Percentiles rank a stretch among this genome's conserved stretches.
Conservation (phyloP, 139 green algal species). For the Volvox africanus region DNA sequence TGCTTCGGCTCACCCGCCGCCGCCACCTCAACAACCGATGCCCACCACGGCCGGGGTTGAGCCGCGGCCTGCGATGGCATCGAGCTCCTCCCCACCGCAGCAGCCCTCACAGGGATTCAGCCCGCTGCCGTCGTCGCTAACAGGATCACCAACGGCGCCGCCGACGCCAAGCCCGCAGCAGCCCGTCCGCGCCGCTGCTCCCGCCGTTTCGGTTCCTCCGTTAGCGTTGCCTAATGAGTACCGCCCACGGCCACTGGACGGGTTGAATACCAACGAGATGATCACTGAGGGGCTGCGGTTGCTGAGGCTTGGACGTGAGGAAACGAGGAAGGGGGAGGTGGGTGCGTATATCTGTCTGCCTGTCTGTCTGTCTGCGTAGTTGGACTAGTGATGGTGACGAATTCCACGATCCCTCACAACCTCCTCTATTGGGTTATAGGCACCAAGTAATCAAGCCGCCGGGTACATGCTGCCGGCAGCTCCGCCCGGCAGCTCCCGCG, state of each 20-base stretch:
- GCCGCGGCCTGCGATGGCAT: no score
- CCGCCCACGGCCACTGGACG: constrained; percentile 18
- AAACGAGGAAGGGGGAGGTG: constrained; percentile 60
- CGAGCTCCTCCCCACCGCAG: no score
- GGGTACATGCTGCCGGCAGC: not conserved
- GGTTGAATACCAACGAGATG: constrained; percentile 36
- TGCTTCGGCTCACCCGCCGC: not conserved
- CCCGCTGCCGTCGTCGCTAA: no score
- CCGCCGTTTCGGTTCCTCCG: not conserved
- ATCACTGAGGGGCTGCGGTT: constrained; percentile 55
- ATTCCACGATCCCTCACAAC: no score
- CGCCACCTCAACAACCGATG: not conserved
- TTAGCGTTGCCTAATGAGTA: not conserved
- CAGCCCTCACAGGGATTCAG: no score
- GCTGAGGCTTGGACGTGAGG: constrained; percentile 55
- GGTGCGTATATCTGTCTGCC: not conserved
- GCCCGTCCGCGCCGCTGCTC: not conserved
- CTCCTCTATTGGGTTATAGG: no score
- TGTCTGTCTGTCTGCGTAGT: not conserved
- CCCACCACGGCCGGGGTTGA: no score
- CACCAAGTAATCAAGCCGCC: no score
- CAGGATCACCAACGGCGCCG: not conserved
- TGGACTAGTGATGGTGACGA: no score
- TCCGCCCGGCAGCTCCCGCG: not conserved
- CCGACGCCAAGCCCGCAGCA: not conserved